Percentiles rank a stretch among this genome's conserved stretches.
Evolutionary conservation across 1,284 basidiomycete species (phyloP).

Genomic region (Austroboletus novae-zelandiae): DNA sequence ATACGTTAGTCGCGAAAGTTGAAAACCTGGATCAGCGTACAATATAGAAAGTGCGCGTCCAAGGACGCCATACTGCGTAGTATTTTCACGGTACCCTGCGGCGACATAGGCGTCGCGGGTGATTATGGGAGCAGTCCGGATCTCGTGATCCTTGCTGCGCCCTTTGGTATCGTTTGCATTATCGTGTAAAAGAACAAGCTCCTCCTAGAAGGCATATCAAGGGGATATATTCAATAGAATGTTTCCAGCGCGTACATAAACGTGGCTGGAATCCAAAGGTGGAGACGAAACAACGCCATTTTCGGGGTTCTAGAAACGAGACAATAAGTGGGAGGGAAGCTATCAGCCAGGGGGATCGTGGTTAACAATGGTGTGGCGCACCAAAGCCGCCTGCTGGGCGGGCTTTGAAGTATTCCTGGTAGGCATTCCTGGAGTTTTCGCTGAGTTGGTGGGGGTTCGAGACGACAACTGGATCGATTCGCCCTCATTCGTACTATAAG

Average conservation of each 20-base stretch:
- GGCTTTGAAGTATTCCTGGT: slow-evolving; percentile 5
- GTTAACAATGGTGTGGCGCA: slow-evolving; percentile 9
- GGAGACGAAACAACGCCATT: neutral
- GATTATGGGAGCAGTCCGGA: slow-evolving; percentile 53
- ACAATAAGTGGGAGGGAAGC: neutral
- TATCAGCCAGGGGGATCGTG: neutral
- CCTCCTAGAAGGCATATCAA: slow-evolving; percentile 30
- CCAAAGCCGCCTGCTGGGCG: neutral
- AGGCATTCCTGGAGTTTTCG: slow-evolving; percentile 14
- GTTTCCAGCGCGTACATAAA: slow-evolving; percentile 21
- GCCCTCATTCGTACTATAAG: slow-evolving; percentile 16
- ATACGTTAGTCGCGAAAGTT: neutral
- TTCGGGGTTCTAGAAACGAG: slow-evolving; percentile 7
- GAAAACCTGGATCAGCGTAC: slow-evolving; percentile 31
- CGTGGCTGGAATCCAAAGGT: slow-evolving; percentile 5
- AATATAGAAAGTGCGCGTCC: slow-evolving; percentile 45
- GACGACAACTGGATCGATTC: slow-evolving; percentile 7
- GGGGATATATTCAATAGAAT: neutral
- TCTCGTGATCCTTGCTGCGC: slow-evolving; percentile 38
- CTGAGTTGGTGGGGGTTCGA: neutral
- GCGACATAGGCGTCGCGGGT: slow-evolving; percentile 50
- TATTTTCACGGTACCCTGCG: slow-evolving; percentile 30
- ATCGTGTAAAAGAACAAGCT: slow-evolving; percentile 43
- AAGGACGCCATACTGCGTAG: slow-evolving; percentile 57
- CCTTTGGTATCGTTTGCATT: slow-evolving; percentile 20